Base-by-base conservation (phyloP, 2,329 filamentous ascomycete species). In the Cladobotryum mycophilum region DNA sequence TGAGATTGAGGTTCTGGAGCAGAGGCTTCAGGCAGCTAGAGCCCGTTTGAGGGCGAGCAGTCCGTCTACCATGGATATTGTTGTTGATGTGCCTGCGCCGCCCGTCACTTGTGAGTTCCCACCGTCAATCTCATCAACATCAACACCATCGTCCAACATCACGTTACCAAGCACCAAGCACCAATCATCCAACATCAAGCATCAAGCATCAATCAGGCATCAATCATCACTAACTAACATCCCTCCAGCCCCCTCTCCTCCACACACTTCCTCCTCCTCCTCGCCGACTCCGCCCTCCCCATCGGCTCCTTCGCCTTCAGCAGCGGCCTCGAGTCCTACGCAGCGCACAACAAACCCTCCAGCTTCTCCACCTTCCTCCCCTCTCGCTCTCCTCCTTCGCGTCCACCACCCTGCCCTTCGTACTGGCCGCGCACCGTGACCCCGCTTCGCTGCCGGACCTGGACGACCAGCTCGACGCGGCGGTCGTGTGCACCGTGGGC, bases 251-350 rank as follows among this genome's bases (percentile, higher is more conserved):
- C n/a, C n/a, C 46, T 55, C 25, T 58, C 61, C 11, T 47, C 66
- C 7, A 62, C 62, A 33, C 88, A 92, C 67, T 84, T 86, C 57
- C 79, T 90, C 36, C 80, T 92, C 33, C 76, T 93, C 3, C 82
- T 92, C 45, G 82, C 88, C 44, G 88, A 93, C 72, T 91, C 88
- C 1, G 86, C 87, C 13, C 80, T 93, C 2, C 88, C 88, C 1
- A 76, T 93, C 0, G 88, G 88, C 51, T 89, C 88, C n/a, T 93
- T 93, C 70, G 88, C 88, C 61, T 93, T 92, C 72, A 88, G 84
- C 72, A 86, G 82, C 58, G 88, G 88, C 3, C 78, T 93, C 14
- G 88, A 93, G 70, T 92, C 88, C 38, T 92, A 86, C 66, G 81
- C 91, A 15, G 84, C 85, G 3, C 88, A 93, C 71, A 74, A 75